Base-by-base conservation (phyloP, 2,329 filamentous ascomycete species). In the Parastagonospora nodorum region DNA sequence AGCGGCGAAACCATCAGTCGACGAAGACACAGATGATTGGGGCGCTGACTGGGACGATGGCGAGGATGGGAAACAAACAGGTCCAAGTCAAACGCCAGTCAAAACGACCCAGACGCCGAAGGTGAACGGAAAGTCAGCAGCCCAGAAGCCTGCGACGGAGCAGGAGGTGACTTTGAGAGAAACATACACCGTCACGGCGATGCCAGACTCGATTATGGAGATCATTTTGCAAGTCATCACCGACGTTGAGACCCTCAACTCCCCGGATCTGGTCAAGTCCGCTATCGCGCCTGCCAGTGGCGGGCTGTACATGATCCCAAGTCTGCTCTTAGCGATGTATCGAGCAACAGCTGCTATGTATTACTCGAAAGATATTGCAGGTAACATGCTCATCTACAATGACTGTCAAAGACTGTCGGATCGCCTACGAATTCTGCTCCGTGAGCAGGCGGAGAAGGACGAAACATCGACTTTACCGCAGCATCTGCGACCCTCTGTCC, bases 181-280 rank as follows among this genome's bases (percentile, higher is more conserved):
- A 74, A 89, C 83, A 1, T 99, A 96, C 72, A 89, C 87, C 51
- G 89, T 96, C 44, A 97, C 93, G 0, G 88, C 89, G 2, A 88
- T 97, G 71, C 93, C 94, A 0, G 87, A 91, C 53, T 84, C 87
- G 4, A 85, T 97, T 10, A 79, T 92, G 15, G 80, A 84, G 14
- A 80, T 90, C 27, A 84, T 93, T 45, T 77, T 79, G 83, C 54
- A 76, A 41, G 70, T 77, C 7, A 66, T 81, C 53, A 54, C 68
- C 38, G 73, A 80, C 50, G 74, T 79, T 35, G 64, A 83, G 8
- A 79, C 77, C 1, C 75, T 93, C 40, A 84, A 84, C 19, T 67
- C 79, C 35, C 73, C 83, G 57, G 71, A 69, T 0, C 71, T 76
- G 31, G 61, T 71, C 15, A 63, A 66, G 16, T 76, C 82, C 9